These are phyloP conservation scores for Eutypella sp. DNA, from an alignment of 2,329 filamentous ascomycete species.

Conservation along the genomic window DNA sequence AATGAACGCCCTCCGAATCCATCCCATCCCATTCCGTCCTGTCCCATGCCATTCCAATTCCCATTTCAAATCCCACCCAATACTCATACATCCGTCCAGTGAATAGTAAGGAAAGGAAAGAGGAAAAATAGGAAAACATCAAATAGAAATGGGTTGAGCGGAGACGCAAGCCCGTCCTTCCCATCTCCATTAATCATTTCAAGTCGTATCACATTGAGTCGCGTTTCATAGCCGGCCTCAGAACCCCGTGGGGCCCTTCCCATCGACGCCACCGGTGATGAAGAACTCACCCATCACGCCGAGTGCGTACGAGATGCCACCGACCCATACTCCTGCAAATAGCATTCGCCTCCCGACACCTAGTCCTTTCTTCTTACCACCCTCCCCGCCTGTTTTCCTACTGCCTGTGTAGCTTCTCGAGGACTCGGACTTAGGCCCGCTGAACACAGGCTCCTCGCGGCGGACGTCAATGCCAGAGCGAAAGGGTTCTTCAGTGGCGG, in stretches of 20 bases:
- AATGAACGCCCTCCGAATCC: background rate
- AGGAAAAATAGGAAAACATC: slow-evolving; percentile 1
- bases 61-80: background rate
- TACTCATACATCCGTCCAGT: background rate
- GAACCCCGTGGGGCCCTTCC: slow-evolving; percentile 31
- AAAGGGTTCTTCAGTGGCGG: too few species aligned
- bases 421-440: slow-evolving; percentile 29
- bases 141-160: too few species aligned
- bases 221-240: slow-evolving; percentile 14
- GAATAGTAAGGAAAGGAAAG: background rate
- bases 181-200: background rate
- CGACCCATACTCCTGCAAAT: slow-evolving; percentile 50
- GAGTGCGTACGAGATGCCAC: slow-evolving; percentile 51
- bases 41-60: background rate
- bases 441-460: slow-evolving; percentile 44
- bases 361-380: slow-evolving; percentile 31
- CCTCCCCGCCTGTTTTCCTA: background rate
- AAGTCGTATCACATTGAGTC: too few species aligned
- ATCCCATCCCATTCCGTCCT: background rate
- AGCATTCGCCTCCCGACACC: slow-evolving; percentile 43
- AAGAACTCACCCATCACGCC: slow-evolving; percentile 57
- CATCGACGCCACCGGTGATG: slow-evolving; percentile 41
- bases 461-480: slow-evolving; percentile 39
- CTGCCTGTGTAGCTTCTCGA: slow-evolving; percentile 16
- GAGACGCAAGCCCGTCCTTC: too few species aligned